Base-by-base conservation (phyloP, 495 filamentous ascomycete species). In the Penicillium antarcticum region DNA sequence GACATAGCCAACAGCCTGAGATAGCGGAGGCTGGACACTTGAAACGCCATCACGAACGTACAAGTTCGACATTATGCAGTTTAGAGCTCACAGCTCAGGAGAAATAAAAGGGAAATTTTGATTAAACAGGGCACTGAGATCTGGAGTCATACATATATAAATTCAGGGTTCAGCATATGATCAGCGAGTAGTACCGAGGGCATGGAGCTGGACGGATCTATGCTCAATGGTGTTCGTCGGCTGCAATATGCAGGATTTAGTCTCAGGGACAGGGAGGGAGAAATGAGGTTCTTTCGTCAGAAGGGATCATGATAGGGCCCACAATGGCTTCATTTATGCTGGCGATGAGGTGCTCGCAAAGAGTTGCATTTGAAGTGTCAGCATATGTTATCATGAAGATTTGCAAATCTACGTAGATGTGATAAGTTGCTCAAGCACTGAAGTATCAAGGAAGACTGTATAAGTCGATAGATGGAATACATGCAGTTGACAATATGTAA, bases 1-100 rank as follows among this genome's bases (percentile, higher is more conserved):
- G 2, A 72, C 54, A 57, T 72, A 72, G 2, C 66, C 69, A 18
- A 69, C 67, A 9, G 67, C 63, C 48, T 72, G 67, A 0, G 69
- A 67, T 3, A 72, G 54, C 8, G 69, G 69, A 5, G 67, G 69
- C 23, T 67, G 56, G 13, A 68, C 58, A 3, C 51, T 57, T 3
- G 51, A 40, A 18, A 45, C 47, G 21, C 49, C 62, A 53, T 47
- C 57, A 23, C 65, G 62, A 48, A 42, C 23, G 14, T 56, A 19
- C 13, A 66, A 21, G 4, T 18, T 42, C 8, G 50, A 46, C 63
- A 66, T 65, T 12, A 1, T 53, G 37, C 9, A 10, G 10, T 18
- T 0, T 33, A 5, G 8, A 33, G 37, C 46, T 16, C 23, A 48
- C 42, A 13, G 29, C 11, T 21, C 34, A 23, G 8, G 13, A 23